Conservation (phyloP, 768 basidiomycete genomes). For the Krasilnikovozyma curviuscula region DNA sequence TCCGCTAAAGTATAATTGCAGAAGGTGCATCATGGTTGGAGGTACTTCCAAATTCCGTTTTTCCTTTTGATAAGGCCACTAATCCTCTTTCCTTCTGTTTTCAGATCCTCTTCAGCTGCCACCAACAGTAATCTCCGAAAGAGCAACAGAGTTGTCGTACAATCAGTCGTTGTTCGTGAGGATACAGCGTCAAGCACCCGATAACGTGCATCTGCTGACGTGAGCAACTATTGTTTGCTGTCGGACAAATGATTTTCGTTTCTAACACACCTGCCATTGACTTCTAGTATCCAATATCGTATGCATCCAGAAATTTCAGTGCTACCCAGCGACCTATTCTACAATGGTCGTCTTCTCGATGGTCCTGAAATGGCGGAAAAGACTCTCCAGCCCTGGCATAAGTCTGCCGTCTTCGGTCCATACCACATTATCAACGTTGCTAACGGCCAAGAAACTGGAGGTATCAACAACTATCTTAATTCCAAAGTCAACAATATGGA, state of each 20-base stretch:
- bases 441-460: conserved; percentile 42
- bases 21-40: conserved; percentile 82
- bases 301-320: conserved; percentile 94
- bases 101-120: conserved; percentile 54
- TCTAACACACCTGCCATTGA: no score
- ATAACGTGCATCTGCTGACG: conserved; percentile 84
- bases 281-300: conserved; percentile 79
- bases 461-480: conserved; percentile 38
- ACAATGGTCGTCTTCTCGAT: conserved; percentile 55
- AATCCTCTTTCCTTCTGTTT: no score
- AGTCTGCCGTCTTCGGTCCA: conserved; percentile 50
- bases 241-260: no score
- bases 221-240: no score
- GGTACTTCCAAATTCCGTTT: conserved; percentile 29
- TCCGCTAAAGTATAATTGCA: conserved; percentile 70
- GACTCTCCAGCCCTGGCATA: conserved; percentile 73
- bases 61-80: neutral
- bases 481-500: conserved; percentile 63
- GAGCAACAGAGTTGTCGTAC: conserved; percentile 47
- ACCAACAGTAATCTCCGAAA: conserved; percentile 60
- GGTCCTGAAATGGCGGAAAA: conserved; percentile 73
- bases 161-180: conserved; percentile 78
- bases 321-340: conserved; percentile 76
- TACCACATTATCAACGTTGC: conserved; percentile 78
- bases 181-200: conserved; percentile 53